Evolutionary conservation across 2,329 filamentous ascomycete species (phyloP), one percentile per base, ranked within the genome.

Genomic region (Anisogramma anomala): DNA sequence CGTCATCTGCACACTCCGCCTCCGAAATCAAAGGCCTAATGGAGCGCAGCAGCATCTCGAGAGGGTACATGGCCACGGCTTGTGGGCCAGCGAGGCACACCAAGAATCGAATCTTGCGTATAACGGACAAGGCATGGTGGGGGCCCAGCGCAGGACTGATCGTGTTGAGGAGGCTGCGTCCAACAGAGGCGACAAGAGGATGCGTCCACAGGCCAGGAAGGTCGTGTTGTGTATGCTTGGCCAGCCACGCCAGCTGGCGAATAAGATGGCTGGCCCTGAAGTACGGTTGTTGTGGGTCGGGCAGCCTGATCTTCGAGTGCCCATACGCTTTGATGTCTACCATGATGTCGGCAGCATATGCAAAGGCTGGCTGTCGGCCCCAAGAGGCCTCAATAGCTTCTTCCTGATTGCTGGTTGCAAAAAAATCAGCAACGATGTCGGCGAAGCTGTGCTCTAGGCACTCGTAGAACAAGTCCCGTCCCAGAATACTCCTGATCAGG

Each of bases 41-140:
- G 1, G 83, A 81, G 52, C 87, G 84, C 2, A 98, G 68, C 0
- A 94, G 69, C 84, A 95, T 91, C 58, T 98, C 85, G 11, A 95
- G 59, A 9, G 86, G 84, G 55, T 96, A 96, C 0, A 82, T 83
- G 30, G 76, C 66, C 18, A 82, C 67, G n/a, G 83, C 84, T 37
- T 79, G 69, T 1, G 74, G 58, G 0, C 86, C 87, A 19, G 86
- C 82, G 33, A 96, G 65, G 45, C 78, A 82, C 19, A 96, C 71
- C 13, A 96, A 63, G 7, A 95, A 74, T 25, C 87, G 74, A 34
- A 96, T 71, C 55, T 93, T 94, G 28, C 88, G 79, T 38, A 98
- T 71, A 3, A 94, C 78, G 2, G 86, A 82, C 56, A 86, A 91
- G 27, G 84, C 82, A 58, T 95, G 84, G 4, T 95, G 66, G 15